Evolutionary conservation across 1,284 basidiomycete genomes (phyloP), one percentile per base, ranked within the genome.

Genomic region (Rhodotorula sp.): DNA sequence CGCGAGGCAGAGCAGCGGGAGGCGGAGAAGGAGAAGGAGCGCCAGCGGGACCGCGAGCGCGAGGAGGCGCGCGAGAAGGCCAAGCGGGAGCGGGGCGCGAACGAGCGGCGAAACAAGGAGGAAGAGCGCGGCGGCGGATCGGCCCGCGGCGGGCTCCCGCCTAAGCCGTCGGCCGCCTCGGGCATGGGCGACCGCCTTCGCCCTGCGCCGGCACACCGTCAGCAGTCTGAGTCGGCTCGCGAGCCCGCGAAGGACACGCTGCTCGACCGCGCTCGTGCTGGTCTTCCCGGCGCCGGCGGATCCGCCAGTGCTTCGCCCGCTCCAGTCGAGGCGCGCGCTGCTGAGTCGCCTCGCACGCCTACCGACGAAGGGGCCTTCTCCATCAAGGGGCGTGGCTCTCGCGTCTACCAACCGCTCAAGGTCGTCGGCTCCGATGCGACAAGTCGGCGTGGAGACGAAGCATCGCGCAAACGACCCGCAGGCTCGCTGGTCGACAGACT

Each of bases 21-120:
- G 45, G 63, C 48, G 48, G 71, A 77, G 46, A 79, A 80, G 45
- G 67, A 66, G 59, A 56, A 45, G 58, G 53, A 65, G 57, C 57
- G 63, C n/a, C 57, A 70, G 23, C 61, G 67, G 23, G 67, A 68
- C 45, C 44, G 52, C 4, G 50, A 66, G 49, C 58, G 75, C 17
- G 79, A 80, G 25, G 71, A 70, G 49, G 77, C 77, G 46, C 81
- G 83, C n/a, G 83, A 86, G n/a, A 80, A 84, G 63, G 84, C 85
- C 45, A 82, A 85, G 62, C 25, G 62, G 41, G 79, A 83, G 13
- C 84, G 85, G 9, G 19, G 13, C 45, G 62, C 45, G 46, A 61
- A 61, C 80, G 83, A 67, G 83, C 85, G 61, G 41, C 23, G 25
- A 9, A 34, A 23, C 1, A 34, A 49, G 23, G 55, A 34, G 34